Evolutionary conservation across 2,329 filamentous ascomycete species (phyloP).

Genomic region (Teratosphaeria zuluensis): DNA sequence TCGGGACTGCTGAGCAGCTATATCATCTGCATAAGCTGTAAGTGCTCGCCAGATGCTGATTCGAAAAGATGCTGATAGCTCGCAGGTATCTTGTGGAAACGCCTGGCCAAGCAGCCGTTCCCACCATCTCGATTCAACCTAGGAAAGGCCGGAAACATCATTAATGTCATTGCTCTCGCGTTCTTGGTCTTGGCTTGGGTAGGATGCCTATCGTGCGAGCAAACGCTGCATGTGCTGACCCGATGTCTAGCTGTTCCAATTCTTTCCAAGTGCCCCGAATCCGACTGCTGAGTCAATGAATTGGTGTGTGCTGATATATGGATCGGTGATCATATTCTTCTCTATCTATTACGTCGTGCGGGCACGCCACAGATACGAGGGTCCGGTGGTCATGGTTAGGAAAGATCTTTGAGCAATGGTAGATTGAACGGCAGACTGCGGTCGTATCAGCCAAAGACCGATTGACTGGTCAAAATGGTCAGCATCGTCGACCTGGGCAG

Average conservation of each 20-base stretch:
- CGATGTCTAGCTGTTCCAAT: conserved; percentile 30
- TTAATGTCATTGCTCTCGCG: conserved; percentile 28
- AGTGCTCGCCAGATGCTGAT: neutral
- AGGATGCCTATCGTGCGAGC: neutral
- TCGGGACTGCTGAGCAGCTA: conserved; percentile 32
- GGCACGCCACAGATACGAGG: conserved; percentile 20
- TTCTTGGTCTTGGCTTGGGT: conserved; percentile 38
- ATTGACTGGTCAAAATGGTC: neutral
- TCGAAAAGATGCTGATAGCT: neutral
- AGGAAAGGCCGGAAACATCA: conserved; percentile 27
- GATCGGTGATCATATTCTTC: conserved; percentile 30
- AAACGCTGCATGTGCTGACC: neutral
- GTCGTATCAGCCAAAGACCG: neutral
- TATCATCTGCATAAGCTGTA: conserved; percentile 27
- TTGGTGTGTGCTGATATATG: conserved; percentile 39
- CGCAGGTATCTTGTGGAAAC: conserved; percentile 23
- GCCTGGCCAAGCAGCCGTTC: conserved; percentile 25
- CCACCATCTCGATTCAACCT: conserved; percentile 31
- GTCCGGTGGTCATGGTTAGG: conserved; percentile 3
- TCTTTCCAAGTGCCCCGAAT: conserved; percentile 33
- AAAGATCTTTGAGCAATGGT: conserved; percentile 1
- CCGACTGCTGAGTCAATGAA: conserved; percentile 38
- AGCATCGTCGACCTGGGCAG: too few species aligned
- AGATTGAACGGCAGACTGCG: neutral
- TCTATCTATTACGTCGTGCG: conserved; percentile 31